Conservation (phyloP, 2,329 filamentous ascomycete genomes). For the Trichoderma aggressivum region DNA sequence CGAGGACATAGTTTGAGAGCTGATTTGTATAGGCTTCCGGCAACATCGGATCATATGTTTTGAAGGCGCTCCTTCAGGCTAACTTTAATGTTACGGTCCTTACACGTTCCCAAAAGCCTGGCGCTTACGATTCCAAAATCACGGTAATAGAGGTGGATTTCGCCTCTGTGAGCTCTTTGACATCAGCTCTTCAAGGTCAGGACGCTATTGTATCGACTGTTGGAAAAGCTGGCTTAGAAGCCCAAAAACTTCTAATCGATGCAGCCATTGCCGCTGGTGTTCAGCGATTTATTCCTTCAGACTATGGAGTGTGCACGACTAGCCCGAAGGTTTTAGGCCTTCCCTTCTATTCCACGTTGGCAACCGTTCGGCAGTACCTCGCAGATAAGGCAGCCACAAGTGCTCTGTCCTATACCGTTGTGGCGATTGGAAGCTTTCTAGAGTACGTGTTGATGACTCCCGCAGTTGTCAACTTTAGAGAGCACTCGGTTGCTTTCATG, state of each 20-base stretch:
- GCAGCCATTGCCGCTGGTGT: not conserved
- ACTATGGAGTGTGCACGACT: not conserved
- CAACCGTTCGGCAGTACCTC: not conserved
- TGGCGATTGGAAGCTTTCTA: not conserved
- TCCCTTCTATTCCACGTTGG: not conserved
- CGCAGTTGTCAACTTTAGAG: not conserved
- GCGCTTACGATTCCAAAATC: not conserved
- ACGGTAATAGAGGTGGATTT: not conserved
- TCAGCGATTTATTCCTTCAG: not conserved
- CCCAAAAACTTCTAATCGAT: not conserved
- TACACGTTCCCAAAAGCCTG: not conserved
- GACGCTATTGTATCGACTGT: not conserved
- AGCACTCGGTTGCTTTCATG: not conserved
- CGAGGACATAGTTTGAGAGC: not conserved
- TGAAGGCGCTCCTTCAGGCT: not conserved
- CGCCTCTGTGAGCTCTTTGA: not conserved
- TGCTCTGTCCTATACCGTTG: not conserved
- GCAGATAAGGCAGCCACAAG: not conserved
- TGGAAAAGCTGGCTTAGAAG: not conserved
- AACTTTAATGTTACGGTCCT: constrained; percentile 2
- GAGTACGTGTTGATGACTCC: not conserved
- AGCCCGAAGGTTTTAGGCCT: not conserved
- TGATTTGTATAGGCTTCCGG: not conserved
- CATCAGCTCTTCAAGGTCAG: not conserved
- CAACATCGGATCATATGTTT: not conserved